Percentiles rank a stretch among this genome's conserved stretches.
Conservation (phyloP, 2,329 filamentous ascomycete genomes). For the Dactylellina drechsleri region DNA sequence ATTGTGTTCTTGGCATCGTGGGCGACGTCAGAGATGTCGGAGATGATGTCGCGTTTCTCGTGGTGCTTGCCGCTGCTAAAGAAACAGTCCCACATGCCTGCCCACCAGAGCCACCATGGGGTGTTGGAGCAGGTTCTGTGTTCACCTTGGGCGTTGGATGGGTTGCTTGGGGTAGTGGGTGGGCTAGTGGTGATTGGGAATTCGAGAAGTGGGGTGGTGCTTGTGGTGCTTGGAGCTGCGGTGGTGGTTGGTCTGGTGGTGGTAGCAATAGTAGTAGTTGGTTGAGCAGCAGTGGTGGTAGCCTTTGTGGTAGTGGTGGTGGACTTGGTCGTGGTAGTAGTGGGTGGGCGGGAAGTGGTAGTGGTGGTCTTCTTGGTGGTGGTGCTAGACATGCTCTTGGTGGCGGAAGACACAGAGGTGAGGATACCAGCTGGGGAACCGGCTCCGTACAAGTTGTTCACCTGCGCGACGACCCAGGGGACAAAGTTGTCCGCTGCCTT, state of each 20-base stretch:
- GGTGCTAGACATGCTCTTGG: constrained; percentile 47
- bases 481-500: constrained; percentile 25
- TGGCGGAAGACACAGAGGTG: constrained; percentile 45
- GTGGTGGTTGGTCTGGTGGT: constrained; percentile 12
- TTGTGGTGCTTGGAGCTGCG: neutral
- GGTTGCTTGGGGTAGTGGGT: neutral
- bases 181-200: neutral
- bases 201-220: neutral
- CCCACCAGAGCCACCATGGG: constrained; percentile 44
- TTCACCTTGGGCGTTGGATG: neutral
- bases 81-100: constrained; percentile 34
- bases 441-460: constrained; percentile 33
- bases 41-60: constrained; percentile 27
- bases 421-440: constrained; percentile 41
- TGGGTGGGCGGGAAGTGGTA: constrained; percentile 9
- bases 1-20: constrained; percentile 14
- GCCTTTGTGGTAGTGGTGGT: constrained; percentile 10
- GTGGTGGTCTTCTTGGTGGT: constrained; percentile 15
- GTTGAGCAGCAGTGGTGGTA: constrained; percentile 8
- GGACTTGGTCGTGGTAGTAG: constrained; percentile 14
- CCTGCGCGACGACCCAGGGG: constrained; percentile 32
- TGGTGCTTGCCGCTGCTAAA: constrained; percentile 5
- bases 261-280: constrained; percentile 14
- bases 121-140: constrained; percentile 30
- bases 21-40: constrained; percentile 8